Evolutionary conservation across 108 stramenopile species (phyloP).

Genomic region (Cyclotella cryptica): DNA sequence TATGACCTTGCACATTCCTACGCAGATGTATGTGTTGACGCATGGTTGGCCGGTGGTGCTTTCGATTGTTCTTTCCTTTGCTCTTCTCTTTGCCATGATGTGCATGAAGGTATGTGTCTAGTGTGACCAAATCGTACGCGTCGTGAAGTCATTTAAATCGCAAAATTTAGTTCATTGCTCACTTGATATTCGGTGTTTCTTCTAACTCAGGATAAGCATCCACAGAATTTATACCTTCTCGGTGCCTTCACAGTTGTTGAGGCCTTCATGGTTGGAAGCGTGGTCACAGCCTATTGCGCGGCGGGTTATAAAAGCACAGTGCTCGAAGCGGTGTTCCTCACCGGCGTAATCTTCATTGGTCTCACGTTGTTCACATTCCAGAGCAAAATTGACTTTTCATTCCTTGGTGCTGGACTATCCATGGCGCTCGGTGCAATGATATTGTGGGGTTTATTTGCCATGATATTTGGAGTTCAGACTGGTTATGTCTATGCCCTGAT

Average conservation of each 20-base stretch:
- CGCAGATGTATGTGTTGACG: conserved; percentile 48
- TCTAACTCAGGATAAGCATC: conserved; percentile 40
- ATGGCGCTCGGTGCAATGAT: conserved; percentile 53
- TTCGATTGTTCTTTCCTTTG: conserved; percentile 30
- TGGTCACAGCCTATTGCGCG: conserved; percentile 47
- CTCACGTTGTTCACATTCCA: conserved; percentile 55
- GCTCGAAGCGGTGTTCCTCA: conserved; percentile 55
- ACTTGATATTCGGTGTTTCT: neutral
- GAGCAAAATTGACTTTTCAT: conserved; percentile 55
- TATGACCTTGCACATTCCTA: conserved; percentile 46
- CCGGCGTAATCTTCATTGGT: conserved; percentile 51
- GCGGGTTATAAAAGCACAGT: conserved; percentile 40
- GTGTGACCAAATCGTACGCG: neutral
- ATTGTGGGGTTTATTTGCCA: conserved; percentile 58
- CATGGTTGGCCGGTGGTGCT: conserved; percentile 44
- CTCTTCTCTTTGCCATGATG: conserved; percentile 43
- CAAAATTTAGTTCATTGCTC: neutral
- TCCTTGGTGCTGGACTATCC: conserved; percentile 54
- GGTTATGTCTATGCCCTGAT: conserved; percentile 54
- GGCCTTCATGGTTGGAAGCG: conserved; percentile 52
- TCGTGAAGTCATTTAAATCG: neutral
- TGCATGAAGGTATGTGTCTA: conserved; percentile 26
- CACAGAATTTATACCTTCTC: conserved; percentile 45
- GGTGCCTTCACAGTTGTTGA: conserved; percentile 50
- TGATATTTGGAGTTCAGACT: conserved; percentile 50